phyloP scores from a whole-genome alignment of 1,284 basidiomycete species.

The Sporisorium reilianum region DNA sequence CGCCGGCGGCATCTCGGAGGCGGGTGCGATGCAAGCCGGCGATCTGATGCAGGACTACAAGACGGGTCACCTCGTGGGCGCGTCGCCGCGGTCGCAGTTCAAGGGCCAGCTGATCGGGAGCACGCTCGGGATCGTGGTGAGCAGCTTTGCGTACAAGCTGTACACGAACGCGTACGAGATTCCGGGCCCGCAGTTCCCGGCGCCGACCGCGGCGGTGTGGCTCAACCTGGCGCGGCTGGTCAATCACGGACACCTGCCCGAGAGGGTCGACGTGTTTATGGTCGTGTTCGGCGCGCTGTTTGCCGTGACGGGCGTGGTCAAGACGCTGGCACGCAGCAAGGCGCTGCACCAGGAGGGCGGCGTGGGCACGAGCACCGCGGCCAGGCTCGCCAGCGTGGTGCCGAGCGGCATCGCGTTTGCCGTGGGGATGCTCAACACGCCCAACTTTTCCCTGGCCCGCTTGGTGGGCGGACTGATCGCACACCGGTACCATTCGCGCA shows the following conservation, averaged over 20 bases:
- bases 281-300: slow-evolving; percentile 76
- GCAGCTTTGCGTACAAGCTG: slow-evolving; percentile 85
- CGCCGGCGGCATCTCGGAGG: slow-evolving; percentile 94
- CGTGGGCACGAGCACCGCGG: slow-evolving; percentile 23
- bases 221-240: slow-evolving; percentile 89
- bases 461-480: slow-evolving; percentile 88
- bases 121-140: slow-evolving; percentile 85
- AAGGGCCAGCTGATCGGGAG: slow-evolving; percentile 71
- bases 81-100: slow-evolving; percentile 69
- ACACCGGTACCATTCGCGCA: slow-evolving; percentile 69
- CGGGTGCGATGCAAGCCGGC: slow-evolving; percentile 95
- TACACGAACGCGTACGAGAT: slow-evolving; percentile 85
- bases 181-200: slow-evolving; percentile 87
- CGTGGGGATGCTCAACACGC: slow-evolving; percentile 87
- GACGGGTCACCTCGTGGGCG: slow-evolving; percentile 84
- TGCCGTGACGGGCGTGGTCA: slow-evolving; percentile 71
- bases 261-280: slow-evolving; percentile 85
- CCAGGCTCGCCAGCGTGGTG: slow-evolving; percentile 25
- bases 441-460: slow-evolving; percentile 91
- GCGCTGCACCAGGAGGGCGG: slow-evolving; percentile 23
- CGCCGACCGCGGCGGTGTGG: slow-evolving; percentile 86
- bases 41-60: slow-evolving; percentile 99
- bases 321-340: slow-evolving; percentile 74
- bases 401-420: slow-evolving; percentile 71
- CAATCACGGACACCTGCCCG: slow-evolving; percentile 82